phyloP scores from a whole-genome alignment of 2,329 filamentous ascomycete genomes.

The Claviceps sp. region DNA sequence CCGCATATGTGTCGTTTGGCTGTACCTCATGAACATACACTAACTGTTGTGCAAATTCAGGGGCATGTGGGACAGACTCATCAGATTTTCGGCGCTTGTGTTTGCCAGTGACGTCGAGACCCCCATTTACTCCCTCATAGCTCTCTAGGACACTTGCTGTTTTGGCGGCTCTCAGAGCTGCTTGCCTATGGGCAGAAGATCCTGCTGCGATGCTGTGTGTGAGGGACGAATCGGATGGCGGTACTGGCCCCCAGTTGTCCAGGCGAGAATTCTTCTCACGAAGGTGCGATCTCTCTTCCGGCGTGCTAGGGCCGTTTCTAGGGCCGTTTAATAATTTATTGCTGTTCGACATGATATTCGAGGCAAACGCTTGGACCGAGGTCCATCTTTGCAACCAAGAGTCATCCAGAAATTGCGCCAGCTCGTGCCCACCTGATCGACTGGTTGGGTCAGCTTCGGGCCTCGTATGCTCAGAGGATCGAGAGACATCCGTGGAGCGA shows the following conservation, averaged over 20 bases:
- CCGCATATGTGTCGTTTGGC: conserved; percentile 75
- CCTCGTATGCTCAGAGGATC: not conserved
- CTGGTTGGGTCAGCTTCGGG: conserved; percentile 13
- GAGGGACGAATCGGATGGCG: conserved; percentile 25
- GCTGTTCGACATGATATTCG: conserved; percentile 25
- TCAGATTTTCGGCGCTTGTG: conserved; percentile 59
- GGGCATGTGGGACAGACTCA: conserved; percentile 36
- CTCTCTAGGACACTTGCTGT: conserved; percentile 48
- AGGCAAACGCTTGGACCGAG: conserved; percentile 40
- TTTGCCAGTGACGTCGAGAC: conserved; percentile 38
- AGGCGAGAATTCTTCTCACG: conserved; percentile 10
- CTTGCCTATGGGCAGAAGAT: conserved; percentile 38
- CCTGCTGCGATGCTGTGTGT: conserved; percentile 40
- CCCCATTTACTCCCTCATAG: conserved; percentile 45
- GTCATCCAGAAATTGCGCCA: conserved; percentile 31
- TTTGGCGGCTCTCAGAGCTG: conserved; percentile 40
- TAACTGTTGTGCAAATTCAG: conserved; percentile 59
- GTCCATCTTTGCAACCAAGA: conserved; percentile 42
- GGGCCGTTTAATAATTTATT: conserved; percentile 8
- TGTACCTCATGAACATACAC: conserved; percentile 85
- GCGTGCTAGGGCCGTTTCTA: not conserved
- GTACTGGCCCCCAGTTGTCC: conserved; percentile 36
- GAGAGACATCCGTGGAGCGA: not conserved
- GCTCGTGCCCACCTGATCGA: conserved; percentile 22
- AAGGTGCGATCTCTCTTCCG: not conserved